Percentiles rank a stretch among this genome's conserved stretches.
These are phyloP conservation scores for Mycena galopus DNA, from an alignment of 768 basidiomycete species.

Conservation along the genomic window DNA sequence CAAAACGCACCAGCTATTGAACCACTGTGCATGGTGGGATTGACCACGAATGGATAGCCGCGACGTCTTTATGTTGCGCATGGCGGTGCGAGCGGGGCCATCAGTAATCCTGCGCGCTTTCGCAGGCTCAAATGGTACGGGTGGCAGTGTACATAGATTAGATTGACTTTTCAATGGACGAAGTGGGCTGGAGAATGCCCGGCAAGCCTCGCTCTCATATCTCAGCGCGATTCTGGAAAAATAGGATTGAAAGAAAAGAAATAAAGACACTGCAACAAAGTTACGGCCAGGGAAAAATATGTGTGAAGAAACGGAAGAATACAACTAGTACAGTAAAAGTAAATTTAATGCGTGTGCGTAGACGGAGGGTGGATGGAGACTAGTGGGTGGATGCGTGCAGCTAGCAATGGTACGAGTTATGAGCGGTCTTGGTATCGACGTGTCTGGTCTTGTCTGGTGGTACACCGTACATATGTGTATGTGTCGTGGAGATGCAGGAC, in stretches of 20 bases:
- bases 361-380: constrained; percentile 2
- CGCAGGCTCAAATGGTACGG: no score
- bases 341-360: constrained; percentile 26
- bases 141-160: no score
- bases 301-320: not conserved
- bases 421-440: not conserved
- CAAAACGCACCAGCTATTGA: no score
- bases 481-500: constrained; percentile 17
- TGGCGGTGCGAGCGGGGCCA: no score
- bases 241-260: constrained; percentile 21
- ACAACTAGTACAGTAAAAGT: constrained; percentile 28
- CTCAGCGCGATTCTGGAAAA: not conserved
- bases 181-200: no score
- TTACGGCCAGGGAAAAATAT: not conserved
- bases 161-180: no score
- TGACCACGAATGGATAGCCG: no score
- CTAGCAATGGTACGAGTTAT: constrained; percentile 5
- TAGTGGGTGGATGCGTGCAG: not conserved
- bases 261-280: constrained; percentile 7
- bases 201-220: not conserved
- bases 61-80: no score
- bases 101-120: no score
- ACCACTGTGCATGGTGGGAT: no score
- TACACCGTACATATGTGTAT: constrained; percentile 25
- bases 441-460: constrained; percentile 7